Conservation (phyloP, 768 basidiomycete species). For the Cyathus striatus region DNA sequence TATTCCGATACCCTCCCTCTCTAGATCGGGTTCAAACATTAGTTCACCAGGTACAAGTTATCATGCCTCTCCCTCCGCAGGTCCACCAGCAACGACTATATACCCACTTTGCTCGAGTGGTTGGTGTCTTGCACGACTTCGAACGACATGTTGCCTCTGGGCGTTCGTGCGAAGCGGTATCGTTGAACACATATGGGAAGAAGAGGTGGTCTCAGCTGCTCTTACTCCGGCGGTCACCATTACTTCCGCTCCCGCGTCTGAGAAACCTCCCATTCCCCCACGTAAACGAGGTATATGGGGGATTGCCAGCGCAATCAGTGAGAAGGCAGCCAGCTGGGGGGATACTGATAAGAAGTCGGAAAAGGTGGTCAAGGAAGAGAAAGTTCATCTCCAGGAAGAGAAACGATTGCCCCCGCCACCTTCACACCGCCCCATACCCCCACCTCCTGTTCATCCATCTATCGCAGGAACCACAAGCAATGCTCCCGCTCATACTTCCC, state of each 20-base stretch:
- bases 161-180: slow-evolving; percentile 79
- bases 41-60: no score
- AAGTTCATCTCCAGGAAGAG: slow-evolving; percentile 4
- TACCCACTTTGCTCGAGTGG: slow-evolving; percentile 81
- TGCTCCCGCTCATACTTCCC: slow-evolving; percentile 10
- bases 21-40: no score
- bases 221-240: slow-evolving; percentile 22
- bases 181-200: slow-evolving; percentile 87
- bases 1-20: slow-evolving; percentile 27
- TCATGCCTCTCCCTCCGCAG: no score
- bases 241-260: slow-evolving; percentile 12
- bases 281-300: slow-evolving; percentile 63
- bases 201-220: slow-evolving; percentile 47
- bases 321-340: slow-evolving; percentile 55
- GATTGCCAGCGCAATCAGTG: slow-evolving; percentile 58
- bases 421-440: slow-evolving; percentile 24
- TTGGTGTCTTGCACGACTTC: slow-evolving; percentile 83
- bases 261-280: slow-evolving; percentile 60
- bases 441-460: slow-evolving; percentile 14
- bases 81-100: slow-evolving; percentile 38
- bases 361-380: slow-evolving; percentile 22
- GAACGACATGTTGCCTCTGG: slow-evolving; percentile 89
- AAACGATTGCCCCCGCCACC: slow-evolving; percentile 27
- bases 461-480: background rate
- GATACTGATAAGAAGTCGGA: slow-evolving; percentile 37